These are phyloP conservation scores for Penicillium sp. DNA, from an alignment of 2,329 filamentous ascomycete species.

Conservation along the genomic window DNA sequence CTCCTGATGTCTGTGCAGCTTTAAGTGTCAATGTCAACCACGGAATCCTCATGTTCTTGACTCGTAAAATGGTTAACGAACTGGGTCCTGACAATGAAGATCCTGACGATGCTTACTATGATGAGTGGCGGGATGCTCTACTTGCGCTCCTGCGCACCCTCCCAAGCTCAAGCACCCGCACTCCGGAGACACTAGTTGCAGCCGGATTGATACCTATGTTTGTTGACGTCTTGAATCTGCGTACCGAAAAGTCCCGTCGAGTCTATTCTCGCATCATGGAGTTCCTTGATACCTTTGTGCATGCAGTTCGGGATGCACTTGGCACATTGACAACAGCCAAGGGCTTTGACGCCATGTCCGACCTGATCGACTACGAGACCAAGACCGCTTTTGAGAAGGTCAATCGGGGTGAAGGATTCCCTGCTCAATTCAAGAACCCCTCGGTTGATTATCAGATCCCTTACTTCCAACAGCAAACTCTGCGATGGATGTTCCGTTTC, in stretches of 20 bases:
- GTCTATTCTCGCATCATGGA: constrained; percentile 79
- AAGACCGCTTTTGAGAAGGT: constrained; percentile 63
- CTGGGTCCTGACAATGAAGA: constrained; percentile 61
- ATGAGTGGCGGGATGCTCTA: constrained; percentile 85
- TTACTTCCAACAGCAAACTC: constrained; percentile 86
- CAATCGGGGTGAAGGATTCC: constrained; percentile 68
- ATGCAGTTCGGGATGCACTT: constrained; percentile 79
- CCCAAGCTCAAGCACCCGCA: constrained; percentile 65
- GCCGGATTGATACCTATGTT: constrained; percentile 87
- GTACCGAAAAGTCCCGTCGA: constrained; percentile 75
- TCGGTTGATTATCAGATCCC: constrained; percentile 90
- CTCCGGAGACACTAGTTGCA: constrained; percentile 77
- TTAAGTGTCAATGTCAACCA: constrained; percentile 95
- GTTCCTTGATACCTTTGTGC: constrained; percentile 84
- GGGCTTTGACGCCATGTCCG: constrained; percentile 86
- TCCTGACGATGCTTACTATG: constrained; percentile 62
- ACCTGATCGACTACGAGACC: constrained; percentile 77
- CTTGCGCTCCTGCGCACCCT: constrained; percentile 85
- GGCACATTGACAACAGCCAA: constrained; percentile 74
- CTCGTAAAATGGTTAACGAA: constrained; percentile 82
- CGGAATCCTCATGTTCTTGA: constrained; percentile 86
- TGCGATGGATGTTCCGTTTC: constrained; percentile 93
- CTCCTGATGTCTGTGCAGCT: constrained; percentile 80
- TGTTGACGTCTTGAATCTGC: constrained; percentile 79
- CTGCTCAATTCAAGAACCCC: constrained; percentile 67